Evolutionary conservation across 202 grass and related monocot species (phyloP).

Genomic region (Dendrocalamus latiflorus): DNA sequence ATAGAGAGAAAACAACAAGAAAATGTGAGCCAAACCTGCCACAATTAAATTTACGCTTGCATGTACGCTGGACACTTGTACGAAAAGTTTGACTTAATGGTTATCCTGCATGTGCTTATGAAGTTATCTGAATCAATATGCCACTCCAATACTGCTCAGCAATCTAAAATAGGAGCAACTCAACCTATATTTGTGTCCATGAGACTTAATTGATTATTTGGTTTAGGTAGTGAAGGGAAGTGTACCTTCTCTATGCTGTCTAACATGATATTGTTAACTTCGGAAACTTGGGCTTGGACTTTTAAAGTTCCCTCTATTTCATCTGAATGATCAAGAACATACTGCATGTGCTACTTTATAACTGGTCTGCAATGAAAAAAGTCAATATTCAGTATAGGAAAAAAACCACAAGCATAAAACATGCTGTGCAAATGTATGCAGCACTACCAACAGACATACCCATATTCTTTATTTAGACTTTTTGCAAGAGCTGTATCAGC

Average conservation of each 20-base stretch:
- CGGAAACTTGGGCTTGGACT: constrained; percentile 90
- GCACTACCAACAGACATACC: constrained; percentile 40
- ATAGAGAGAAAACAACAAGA: background rate
- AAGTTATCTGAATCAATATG: background rate
- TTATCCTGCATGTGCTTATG: background rate
- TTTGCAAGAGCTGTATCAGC: constrained; percentile 89
- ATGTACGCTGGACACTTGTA: background rate
- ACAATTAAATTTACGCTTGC: background rate
- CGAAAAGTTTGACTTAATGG: background rate
- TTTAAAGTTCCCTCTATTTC: constrained; percentile 86
- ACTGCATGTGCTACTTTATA: constrained; percentile 93
- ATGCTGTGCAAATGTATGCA: background rate
- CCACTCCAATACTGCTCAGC: background rate
- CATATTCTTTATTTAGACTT: constrained; percentile 93
- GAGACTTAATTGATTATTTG: too few relatives aligned
- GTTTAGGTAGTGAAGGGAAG: too few relatives aligned
- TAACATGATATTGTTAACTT: constrained; percentile 97
- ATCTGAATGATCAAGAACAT: constrained; percentile 87
- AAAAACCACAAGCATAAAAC: background rate
- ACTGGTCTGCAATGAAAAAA: constrained; percentile 52
- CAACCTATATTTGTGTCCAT: too few relatives aligned
- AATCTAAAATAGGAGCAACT: background rate
- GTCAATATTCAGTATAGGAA: constrained; percentile 1
- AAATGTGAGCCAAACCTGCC: background rate
- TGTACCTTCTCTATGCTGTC: constrained; percentile 88